These are phyloP conservation scores for Elsinoe perseae DNA, from an alignment of 2,329 filamentous ascomycete species.

Conservation along the genomic window DNA sequence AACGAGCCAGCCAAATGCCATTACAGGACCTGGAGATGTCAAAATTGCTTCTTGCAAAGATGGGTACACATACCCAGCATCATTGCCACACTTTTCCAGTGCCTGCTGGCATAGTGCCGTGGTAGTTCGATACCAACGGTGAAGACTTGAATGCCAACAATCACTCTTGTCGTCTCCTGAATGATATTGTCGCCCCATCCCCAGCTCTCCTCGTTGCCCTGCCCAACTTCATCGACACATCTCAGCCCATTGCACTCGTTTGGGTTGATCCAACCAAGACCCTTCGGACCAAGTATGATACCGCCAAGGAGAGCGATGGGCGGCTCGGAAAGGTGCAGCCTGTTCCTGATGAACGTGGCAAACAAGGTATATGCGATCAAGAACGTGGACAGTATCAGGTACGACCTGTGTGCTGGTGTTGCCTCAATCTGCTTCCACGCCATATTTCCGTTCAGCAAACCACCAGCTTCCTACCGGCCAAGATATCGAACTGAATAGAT, in stretches of 20 bases:
- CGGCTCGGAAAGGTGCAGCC: conserved; percentile 43
- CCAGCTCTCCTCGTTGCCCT: conserved; percentile 29
- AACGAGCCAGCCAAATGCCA: conserved; percentile 43
- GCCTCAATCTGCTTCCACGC: conserved; percentile 41
- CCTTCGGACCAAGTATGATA: conserved; percentile 38
- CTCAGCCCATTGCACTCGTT: conserved; percentile 30
- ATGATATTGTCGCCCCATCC: conserved; percentile 36
- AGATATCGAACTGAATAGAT: not conserved
- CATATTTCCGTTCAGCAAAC: conserved; percentile 21
- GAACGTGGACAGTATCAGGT: conserved; percentile 38
- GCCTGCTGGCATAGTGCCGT: conserved; percentile 41
- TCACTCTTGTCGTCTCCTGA: conserved; percentile 38
- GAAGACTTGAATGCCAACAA: conserved; percentile 40
- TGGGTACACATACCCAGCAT: conserved; percentile 31
- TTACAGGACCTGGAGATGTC: conserved; percentile 38
- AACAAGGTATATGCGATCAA: conserved; percentile 42
- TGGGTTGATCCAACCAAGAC: conserved; percentile 35
- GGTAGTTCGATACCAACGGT: conserved; percentile 33
- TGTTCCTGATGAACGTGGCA: conserved; percentile 40
- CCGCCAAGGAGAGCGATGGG: conserved; percentile 41
- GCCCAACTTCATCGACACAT: conserved; percentile 18
- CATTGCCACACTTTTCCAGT: conserved; percentile 45
- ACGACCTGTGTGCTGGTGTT: conserved; percentile 40
- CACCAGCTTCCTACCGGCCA: not conserved
- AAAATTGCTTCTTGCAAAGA: not conserved